Conservation (phyloP, 495 filamentous ascomycete species). For the Thermochaetoides thermophila region DNA sequence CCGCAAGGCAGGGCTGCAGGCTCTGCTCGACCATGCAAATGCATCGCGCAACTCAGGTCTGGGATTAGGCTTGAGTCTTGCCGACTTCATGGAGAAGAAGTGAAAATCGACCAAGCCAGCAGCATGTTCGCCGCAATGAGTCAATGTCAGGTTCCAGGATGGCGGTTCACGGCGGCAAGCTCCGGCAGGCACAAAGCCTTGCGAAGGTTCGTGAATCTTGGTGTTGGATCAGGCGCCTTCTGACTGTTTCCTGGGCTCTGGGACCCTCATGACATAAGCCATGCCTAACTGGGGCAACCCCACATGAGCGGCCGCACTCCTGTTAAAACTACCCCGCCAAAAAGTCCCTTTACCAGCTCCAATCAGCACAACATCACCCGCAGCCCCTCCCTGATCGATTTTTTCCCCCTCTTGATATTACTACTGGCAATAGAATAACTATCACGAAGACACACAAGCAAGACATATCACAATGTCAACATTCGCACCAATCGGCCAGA, state of each 20-base stretch:
- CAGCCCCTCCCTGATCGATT: no score
- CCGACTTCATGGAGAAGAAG: constrained; percentile 37
- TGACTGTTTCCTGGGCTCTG: not conserved
- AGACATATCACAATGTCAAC: constrained; percentile 5
- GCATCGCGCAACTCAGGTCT: constrained; percentile 16
- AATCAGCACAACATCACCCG: no score
- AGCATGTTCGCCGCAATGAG: not conserved
- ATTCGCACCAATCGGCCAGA: constrained; percentile 40
- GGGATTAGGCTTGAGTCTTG: constrained; percentile 33
- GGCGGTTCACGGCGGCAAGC: no score
- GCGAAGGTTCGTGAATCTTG: constrained; percentile 16
- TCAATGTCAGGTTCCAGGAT: no score
- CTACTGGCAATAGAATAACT: no score
- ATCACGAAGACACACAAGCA: not conserved
- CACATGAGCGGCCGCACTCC: constrained; percentile 4
- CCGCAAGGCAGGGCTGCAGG: constrained; percentile 39
- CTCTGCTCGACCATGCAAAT: constrained; percentile 31
- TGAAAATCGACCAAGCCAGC: not conserved
- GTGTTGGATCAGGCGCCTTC: constrained; percentile 5
- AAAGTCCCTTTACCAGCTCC: constrained; percentile 8
- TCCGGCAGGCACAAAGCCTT: not conserved
- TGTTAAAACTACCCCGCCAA: constrained; percentile 12
- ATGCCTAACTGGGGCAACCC: constrained; percentile 9
- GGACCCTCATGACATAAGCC: constrained; percentile 24
- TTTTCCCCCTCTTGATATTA: constrained; percentile 25